Base-by-base conservation (phyloP, 495 filamentous ascomycete genomes). In the Penicillium coprophilum region DNA sequence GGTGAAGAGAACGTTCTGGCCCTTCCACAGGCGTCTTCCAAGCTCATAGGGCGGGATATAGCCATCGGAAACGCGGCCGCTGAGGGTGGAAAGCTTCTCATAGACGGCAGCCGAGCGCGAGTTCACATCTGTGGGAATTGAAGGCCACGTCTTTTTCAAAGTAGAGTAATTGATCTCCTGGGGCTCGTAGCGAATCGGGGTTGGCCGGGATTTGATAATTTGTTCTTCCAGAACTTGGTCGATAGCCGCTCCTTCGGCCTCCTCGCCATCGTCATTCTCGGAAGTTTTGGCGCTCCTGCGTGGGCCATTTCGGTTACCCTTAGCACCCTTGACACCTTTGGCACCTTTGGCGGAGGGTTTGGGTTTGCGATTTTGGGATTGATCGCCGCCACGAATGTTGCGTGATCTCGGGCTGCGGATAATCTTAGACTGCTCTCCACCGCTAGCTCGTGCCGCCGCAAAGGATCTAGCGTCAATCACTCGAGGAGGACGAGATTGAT, bases 81-180 rank as follows among this genome's bases (percentile, higher is more conserved):
- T 70, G 13, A 74, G 30, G 17, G 40, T 65, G 3, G 66, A 63
- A 13, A 80, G 61, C 59, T 76, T 76, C 31, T 75, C 73, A 12
- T 70, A 40, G 28, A 78, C 60, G 10, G 71, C 66, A 38, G 67
- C 70, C 3, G 65, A 65, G 15, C 58, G 61, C 1, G 63, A 66
- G n/a, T 66, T 64, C 4, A 45, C 32, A 36, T 67, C 64, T 0
- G 66, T 70, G 6, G 77, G 75, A 9, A 80, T 55, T 39, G 73
- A 69, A 39, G 77, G 77, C 77, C 75, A 78, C 0, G 73, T 79
- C 40, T 73, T 64, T 45, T 63, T 66, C 47, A 79, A 46, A 31
- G 61, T 62, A 20, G 64, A 58, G 39, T 68, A 59, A 52, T 63
- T 58, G 45, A 71, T 66, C 0, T 63, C 48, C 27, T 58, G 56